phyloP scores from a whole-genome alignment of 2,329 filamentous ascomycete genomes.

The Exophiala xenobiotica region DNA sequence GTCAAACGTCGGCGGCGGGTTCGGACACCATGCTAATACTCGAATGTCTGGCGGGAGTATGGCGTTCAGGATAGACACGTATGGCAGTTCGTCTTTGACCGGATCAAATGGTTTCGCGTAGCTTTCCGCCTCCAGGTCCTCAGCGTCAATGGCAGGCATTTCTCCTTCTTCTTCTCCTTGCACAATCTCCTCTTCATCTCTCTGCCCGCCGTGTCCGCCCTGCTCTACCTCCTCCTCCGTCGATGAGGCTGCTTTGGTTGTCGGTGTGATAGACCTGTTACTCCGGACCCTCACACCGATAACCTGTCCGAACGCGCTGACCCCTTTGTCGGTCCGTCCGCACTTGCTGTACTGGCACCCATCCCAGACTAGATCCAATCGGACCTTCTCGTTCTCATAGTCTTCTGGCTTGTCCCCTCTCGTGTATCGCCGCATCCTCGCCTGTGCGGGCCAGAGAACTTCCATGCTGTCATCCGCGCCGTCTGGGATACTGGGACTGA shows the following conservation, averaged over 20 bases:
- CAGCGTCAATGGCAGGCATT: slow-evolving; percentile 36
- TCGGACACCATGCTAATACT: slow-evolving; percentile 88
- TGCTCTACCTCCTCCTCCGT: not conserved
- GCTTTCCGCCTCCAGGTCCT: slow-evolving; percentile 38
- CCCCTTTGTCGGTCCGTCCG: slow-evolving; percentile 86
- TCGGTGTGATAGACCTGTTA: slow-evolving; percentile 65
- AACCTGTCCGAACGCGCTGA: slow-evolving; percentile 96
- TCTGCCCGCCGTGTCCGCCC: not conserved
- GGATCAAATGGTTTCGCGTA: slow-evolving; percentile 56
- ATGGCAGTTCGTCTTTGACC: slow-evolving; percentile 77
- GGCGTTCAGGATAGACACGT: slow-evolving; percentile 79
- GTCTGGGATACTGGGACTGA: slow-evolving; percentile 64
- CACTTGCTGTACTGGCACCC: slow-evolving; percentile 92
- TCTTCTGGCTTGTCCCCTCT: not conserved
- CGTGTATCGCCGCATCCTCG: slow-evolving; percentile 24
- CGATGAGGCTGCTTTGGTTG: no score
- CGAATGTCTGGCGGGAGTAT: slow-evolving; percentile 87
- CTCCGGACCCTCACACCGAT: slow-evolving; percentile 81
- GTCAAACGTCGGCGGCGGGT: slow-evolving; percentile 75
- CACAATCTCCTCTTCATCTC: slow-evolving; percentile 1
- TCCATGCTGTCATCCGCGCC: slow-evolving; percentile 42
- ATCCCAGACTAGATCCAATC: slow-evolving; percentile 67
- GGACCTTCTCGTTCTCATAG: slow-evolving; percentile 26
- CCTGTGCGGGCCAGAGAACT: slow-evolving; percentile 34
- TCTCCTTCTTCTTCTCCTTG: not conserved